phyloP scores from a whole-genome alignment of 441 rosid genomes.

The Adansonia grandidieri region DNA sequence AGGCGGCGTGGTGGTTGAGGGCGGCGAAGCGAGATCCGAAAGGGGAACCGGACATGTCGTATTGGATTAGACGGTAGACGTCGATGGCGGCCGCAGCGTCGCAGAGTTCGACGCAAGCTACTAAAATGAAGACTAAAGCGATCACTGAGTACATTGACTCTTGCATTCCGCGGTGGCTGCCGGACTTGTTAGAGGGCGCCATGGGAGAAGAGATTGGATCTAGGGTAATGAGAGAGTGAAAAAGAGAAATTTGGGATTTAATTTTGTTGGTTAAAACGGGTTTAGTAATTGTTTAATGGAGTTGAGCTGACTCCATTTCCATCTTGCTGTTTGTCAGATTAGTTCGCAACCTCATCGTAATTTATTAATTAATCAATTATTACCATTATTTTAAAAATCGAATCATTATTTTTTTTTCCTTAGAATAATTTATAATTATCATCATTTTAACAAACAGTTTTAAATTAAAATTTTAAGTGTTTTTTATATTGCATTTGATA shows the following conservation, averaged over 20 bases:
- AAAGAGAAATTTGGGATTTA: background rate
- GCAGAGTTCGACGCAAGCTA: conserved; percentile 87
- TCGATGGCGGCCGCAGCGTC: conserved; percentile 92
- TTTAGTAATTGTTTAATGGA: background rate
- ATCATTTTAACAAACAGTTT: too few species aligned
- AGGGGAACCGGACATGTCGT: conserved; percentile 84
- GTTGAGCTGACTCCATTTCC: background rate
- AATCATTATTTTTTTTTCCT: too few species aligned
- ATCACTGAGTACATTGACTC: conserved; percentile 71
- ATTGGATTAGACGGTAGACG: conserved; percentile 93
- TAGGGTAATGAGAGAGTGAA: background rate
- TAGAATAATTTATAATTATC: too few species aligned
- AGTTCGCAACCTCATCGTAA: background rate
- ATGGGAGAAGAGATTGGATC: background rate
- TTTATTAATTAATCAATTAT: too few species aligned
- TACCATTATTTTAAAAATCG: too few species aligned
- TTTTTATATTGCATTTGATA: background rate
- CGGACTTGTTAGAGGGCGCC: conserved; percentile 32
- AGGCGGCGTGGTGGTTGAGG: conserved; percentile 89
- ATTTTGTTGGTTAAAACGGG: background rate
- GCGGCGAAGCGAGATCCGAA: conserved; percentile 88
- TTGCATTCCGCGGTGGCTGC: conserved; percentile 38
- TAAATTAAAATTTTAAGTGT: background rate
- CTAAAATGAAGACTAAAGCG: conserved; percentile 65
- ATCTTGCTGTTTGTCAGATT: background rate